These are phyloP conservation scores for Melastoma malabathricum DNA, from an alignment of 345 rosid species.

Conservation along the genomic window DNA sequence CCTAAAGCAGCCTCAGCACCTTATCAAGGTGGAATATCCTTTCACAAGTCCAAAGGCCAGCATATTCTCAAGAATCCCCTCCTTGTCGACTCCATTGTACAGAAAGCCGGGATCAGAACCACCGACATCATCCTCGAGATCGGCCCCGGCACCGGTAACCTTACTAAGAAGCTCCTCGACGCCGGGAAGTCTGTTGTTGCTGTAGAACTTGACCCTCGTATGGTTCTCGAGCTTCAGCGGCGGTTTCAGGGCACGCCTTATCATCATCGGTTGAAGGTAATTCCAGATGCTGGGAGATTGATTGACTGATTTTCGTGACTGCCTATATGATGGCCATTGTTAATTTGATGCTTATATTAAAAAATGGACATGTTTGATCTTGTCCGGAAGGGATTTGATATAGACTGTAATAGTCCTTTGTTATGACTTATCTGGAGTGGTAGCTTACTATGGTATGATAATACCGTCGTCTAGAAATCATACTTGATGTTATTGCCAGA, in stretches of 20 bases:
- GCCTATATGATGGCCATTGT: too few species aligned
- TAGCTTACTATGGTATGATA: too few species aligned
- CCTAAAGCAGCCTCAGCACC: conserved; percentile 22
- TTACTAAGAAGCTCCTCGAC: conserved; percentile 87
- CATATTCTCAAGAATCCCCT: conserved; percentile 83
- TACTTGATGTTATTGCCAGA: too few species aligned
- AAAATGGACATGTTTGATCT: too few species aligned
- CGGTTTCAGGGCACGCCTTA: conserved; percentile 76
- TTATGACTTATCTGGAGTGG: fast-evolving
- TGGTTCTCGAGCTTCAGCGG: conserved; percentile 90
- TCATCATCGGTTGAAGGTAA: conserved; percentile 47
- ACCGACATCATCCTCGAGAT: conserved; percentile 83
- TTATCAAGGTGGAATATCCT: conserved; percentile 75
- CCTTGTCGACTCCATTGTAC: conserved; percentile 68
- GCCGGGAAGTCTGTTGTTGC: conserved; percentile 76
- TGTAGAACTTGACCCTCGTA: conserved; percentile 75
- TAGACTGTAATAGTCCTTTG: too few species aligned
- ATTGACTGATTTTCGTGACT: too few species aligned
- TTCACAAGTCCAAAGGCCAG: conserved; percentile 86
- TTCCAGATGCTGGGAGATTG: too few species aligned
- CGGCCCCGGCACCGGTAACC: conserved; percentile 86
- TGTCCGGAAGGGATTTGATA: too few species aligned
- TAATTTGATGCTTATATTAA: too few species aligned
- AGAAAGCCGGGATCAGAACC: conserved; percentile 70
- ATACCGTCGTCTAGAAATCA: too few species aligned